These are phyloP conservation scores for Clonostachys rosea DNA, from an alignment of 2,329 filamentous ascomycete genomes.

Conservation along the genomic window DNA sequence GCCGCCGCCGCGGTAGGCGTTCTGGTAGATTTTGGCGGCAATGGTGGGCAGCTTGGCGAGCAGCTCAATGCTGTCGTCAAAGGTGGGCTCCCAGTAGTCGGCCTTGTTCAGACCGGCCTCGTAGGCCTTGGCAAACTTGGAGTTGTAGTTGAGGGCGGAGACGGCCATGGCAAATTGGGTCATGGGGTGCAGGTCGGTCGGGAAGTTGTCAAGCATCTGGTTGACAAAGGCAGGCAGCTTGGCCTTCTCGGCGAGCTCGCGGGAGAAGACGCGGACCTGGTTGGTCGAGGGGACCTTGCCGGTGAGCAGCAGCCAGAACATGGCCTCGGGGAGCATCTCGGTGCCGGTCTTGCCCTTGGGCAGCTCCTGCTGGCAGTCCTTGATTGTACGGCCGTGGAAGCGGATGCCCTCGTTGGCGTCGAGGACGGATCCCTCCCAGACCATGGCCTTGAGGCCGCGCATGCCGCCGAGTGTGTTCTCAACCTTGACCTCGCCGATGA, in stretches of 20 bases:
- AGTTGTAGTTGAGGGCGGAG: conserved; percentile 92
- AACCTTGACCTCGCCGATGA: conserved; percentile 88
- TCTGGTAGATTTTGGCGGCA: conserved; percentile 96
- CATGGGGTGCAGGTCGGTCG: conserved; percentile 91
- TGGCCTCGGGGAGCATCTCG: conserved; percentile 97
- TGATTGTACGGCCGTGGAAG: conserved; percentile 97
- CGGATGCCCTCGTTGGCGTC: conserved; percentile 96
- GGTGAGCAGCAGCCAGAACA: conserved; percentile 98
- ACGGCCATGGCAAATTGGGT: conserved; percentile 96
- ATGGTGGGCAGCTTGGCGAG: conserved; percentile 96
- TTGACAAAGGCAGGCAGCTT: conserved; percentile 77
- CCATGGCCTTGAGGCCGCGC: conserved; percentile 95
- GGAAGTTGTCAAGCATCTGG: conserved; percentile 87
- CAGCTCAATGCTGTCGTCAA: conserved; percentile 90
- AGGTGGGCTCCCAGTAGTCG: conserved; percentile 98
- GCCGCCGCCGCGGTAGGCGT: conserved; percentile 72
- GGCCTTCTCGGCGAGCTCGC: conserved; percentile 82
- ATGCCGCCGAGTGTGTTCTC: conserved; percentile 94
- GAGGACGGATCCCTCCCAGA: conserved; percentile 97
- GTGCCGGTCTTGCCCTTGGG: conserved; percentile 90
- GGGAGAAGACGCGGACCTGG: conserved; percentile 79
- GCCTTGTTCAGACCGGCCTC: conserved; percentile 88
- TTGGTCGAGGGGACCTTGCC: conserved; percentile 80
- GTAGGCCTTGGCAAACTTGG: conserved; percentile 89
- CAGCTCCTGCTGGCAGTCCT: conserved; percentile 90